These are phyloP conservation scores for Eucalyptus melliodora DNA, from an alignment of 345 rosid genomes.

Conservation along the genomic window DNA sequence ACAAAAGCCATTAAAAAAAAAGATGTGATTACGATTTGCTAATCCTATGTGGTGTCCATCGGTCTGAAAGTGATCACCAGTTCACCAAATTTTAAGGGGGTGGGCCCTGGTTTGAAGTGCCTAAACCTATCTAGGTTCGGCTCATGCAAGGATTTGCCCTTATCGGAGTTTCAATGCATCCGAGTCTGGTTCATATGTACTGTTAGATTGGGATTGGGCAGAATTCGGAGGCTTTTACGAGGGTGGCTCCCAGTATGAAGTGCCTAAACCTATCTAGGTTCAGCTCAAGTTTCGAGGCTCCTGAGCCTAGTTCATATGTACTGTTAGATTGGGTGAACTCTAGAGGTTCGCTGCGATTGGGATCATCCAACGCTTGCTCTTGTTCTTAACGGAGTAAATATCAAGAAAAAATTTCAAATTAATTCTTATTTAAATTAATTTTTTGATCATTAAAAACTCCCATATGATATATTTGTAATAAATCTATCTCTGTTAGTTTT, in stretches of 20 bases:
- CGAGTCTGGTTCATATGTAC: background rate
- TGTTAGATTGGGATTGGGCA: background rate
- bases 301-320: background rate
- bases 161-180: background rate
- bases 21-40: background rate
- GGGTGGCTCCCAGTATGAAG: background rate
- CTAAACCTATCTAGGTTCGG: background rate
- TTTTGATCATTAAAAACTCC: accelerated
- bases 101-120: background rate
- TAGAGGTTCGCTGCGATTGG: background rate
- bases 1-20: background rate
- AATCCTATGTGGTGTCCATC: background rate
- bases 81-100: background rate
- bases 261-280: background rate
- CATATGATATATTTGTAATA: accelerated
- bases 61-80: background rate
- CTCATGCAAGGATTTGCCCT: background rate
- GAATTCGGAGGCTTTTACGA: background rate
- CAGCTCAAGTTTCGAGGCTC: background rate
- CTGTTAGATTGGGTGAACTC: background rate
- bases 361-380: background rate
- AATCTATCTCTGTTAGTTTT: accelerated
- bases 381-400: background rate
- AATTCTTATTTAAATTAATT: too few species aligned
- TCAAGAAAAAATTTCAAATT: too few species aligned